phyloP scores from a whole-genome alignment of 441 rosid genomes.

The Adansonia madagascariensis region DNA sequence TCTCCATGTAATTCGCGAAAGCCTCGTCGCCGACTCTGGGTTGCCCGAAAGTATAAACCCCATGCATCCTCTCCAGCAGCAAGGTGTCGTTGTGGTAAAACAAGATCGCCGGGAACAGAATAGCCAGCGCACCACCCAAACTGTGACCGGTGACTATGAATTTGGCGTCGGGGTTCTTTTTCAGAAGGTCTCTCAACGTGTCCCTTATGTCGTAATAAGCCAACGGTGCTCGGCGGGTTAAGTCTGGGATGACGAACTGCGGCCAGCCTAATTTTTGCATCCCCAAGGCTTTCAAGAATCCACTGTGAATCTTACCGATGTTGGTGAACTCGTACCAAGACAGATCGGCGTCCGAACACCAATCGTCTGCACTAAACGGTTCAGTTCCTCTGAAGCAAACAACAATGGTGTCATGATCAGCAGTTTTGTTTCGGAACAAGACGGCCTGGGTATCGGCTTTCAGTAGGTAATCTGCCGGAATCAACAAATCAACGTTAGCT shows the following conservation, averaged over 20 bases:
- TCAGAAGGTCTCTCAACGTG: constrained; percentile 40
- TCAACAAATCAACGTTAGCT: background rate
- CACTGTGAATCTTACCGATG: constrained; percentile 53
- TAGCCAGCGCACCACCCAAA: constrained; percentile 63
- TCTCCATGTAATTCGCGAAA: constrained; percentile 55
- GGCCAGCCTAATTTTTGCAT: constrained; percentile 48
- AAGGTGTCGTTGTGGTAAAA: constrained; percentile 50
- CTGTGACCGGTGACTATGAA: constrained; percentile 69
- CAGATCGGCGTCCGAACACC: constrained; percentile 61
- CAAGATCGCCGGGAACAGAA: constrained; percentile 55
- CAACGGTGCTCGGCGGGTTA: constrained; percentile 10
- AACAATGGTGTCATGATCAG: constrained; percentile 39
- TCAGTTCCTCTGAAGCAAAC: constrained; percentile 65
- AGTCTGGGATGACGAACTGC: constrained; percentile 19
- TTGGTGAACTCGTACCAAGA: constrained; percentile 56
- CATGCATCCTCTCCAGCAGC: constrained; percentile 54
- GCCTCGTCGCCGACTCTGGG: constrained; percentile 66
- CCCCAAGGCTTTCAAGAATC: constrained; percentile 67
- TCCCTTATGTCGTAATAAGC: constrained; percentile 60
- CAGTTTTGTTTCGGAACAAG: constrained; percentile 37
- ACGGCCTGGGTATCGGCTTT: constrained; percentile 48
- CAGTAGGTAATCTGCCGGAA: constrained; percentile 42
- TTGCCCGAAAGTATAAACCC: constrained; percentile 76
- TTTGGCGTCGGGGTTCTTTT: constrained; percentile 34
- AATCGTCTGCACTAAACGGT: constrained; percentile 50